Percentiles rank a stretch among this genome's conserved stretches.
phyloP scores from a whole-genome alignment of 768 basidiomycete genomes.

The Russula virescens region DNA sequence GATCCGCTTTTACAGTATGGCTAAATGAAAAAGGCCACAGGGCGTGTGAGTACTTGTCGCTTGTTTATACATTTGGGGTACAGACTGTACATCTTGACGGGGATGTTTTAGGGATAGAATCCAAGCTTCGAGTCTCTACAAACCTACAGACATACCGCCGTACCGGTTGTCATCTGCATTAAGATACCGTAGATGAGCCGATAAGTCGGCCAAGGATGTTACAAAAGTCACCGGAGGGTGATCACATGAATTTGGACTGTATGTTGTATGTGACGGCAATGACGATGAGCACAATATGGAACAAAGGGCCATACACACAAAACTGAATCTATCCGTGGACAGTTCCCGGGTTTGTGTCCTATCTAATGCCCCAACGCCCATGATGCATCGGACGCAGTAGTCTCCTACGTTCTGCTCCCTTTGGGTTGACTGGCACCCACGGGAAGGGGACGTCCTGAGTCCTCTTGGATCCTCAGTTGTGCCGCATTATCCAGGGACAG shows the following conservation, averaged over 20 bases:
- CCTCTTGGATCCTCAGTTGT: conserved; percentile 78
- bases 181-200: conserved; percentile 85
- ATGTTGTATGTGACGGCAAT: conserved; percentile 39
- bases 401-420: not conserved
- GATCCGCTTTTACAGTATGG: too few relatives aligned
- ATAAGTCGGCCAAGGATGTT: conserved; percentile 70
- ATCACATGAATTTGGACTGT: not conserved
- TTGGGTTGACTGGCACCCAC: conserved; percentile 1
- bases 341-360: conserved; percentile 64
- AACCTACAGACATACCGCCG: conserved; percentile 34
- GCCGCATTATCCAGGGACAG: conserved; percentile 56
- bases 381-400: not conserved
- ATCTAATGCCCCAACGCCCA: conserved; percentile 35
- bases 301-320: conserved; percentile 34
- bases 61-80: not conserved
- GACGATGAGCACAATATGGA: conserved; percentile 36
- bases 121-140: conserved; percentile 61
- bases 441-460: conserved; percentile 75
- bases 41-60: not conserved
- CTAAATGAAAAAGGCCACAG: not conserved
- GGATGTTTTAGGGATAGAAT: not conserved
- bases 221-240: conserved; percentile 58
- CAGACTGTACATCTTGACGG: not conserved
- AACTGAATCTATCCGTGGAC: conserved; percentile 58
- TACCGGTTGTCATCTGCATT: conserved; percentile 57